Conservation (phyloP, 768 basidiomycete genomes). For the Aureoboletus auriporus region DNA sequence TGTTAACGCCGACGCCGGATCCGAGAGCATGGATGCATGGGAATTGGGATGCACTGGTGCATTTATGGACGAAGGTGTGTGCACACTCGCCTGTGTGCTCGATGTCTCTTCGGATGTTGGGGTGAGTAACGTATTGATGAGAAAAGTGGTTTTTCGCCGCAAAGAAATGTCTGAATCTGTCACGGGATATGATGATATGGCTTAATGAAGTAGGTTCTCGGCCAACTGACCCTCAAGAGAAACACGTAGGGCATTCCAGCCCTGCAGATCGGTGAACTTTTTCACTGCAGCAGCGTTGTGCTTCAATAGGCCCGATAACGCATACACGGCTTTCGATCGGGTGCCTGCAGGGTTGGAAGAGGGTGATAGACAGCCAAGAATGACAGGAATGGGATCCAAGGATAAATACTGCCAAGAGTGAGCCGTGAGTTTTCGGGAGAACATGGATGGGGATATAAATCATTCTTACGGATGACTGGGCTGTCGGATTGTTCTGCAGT, state of each 20-base stretch:
- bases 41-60: constrained; percentile 65
- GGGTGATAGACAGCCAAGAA: constrained; percentile 60
- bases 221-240: constrained; percentile 55
- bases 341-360: constrained; percentile 47
- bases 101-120: constrained; percentile 33
- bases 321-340: constrained; percentile 80
- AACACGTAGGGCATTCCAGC: constrained; percentile 60
- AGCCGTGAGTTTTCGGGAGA: neutral
- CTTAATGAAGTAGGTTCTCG: neutral
- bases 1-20: constrained; percentile 52
- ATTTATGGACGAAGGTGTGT: constrained; percentile 19
- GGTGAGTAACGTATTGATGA: constrained; percentile 66
- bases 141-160: constrained; percentile 75
- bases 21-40: constrained; percentile 57
- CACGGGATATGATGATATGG: constrained; percentile 1
- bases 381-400: constrained; percentile 59
- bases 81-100: constrained; percentile 9
- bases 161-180: constrained; percentile 75
- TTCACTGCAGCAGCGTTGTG: constrained; percentile 68
- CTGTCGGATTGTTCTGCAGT: constrained; percentile 83
- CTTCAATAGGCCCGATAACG: constrained; percentile 73
- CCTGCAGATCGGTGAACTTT: constrained; percentile 45
- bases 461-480: constrained; percentile 63
- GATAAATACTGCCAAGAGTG: constrained; percentile 48
- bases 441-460: neutral